Evolutionary conservation across 257 asterid genomes (phyloP), one percentile per base, ranked within the genome.

Genomic region (Leptodermis oblonga): DNA sequence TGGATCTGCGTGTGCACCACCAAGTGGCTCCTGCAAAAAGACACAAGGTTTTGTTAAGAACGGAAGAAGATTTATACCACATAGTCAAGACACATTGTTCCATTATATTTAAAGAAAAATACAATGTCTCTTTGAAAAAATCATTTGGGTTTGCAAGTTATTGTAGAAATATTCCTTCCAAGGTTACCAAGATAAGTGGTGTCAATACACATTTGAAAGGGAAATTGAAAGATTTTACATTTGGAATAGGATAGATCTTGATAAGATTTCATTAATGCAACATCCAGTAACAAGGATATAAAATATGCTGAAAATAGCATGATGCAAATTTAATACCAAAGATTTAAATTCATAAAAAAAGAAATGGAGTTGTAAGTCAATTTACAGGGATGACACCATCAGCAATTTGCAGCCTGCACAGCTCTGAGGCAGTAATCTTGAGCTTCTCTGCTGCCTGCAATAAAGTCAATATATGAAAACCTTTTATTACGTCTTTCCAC

Each of bases 361-460:
- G 1, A 52, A 46, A 26, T 4, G 41, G 23, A 67, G 74, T 71
- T 52, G 78, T 53, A 37, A 71, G 67, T 51, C 77, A 85, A 66
- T 82, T 77, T 93, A 93, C 97, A 67, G 97, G 91, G 74, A 93
- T 86, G 80, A 85, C 68, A 53, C 88, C 95, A 70, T 93, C 99
- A 68, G 80, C 76, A 73, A 93, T 73, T 75, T 82, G 74, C 73
- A 93, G 87, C 83, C 75, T 86, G 74, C 79, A 73, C 69, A 92
- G 86, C 77, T 87, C 96, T 23, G 52, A 34, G 42, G 99, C 92
- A 64, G 99, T 93, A 73, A 90, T 93, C 85, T 74, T 93, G 66
- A 93, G 95, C 89, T 82, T 86, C 82, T 87, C 82, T 76, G 99
- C 99, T 43, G 99, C 99, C 99, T 93, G 95, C 76, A 90, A 48